These are phyloP conservation scores for Paramecium octaurelia DNA, from an alignment of 73 alveolate species.

Conservation along the genomic window DNA sequence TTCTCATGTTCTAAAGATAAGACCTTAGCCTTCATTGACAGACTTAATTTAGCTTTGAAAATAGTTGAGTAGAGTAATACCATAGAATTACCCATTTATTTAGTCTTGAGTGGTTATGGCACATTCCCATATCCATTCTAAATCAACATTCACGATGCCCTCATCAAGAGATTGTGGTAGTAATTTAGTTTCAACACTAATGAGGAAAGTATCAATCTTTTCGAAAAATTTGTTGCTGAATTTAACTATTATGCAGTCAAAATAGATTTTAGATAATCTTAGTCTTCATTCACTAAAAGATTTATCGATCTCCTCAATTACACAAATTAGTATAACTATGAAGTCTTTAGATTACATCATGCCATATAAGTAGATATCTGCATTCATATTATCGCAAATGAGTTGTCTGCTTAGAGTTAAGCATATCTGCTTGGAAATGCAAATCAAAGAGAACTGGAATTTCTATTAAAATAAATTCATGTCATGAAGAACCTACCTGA, in stretches of 20 bases:
- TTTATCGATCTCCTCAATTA: not conserved
- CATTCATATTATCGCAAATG: not conserved
- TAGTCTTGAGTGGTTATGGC: conserved; percentile 48
- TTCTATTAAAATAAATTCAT: not conserved
- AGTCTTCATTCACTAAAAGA: not conserved
- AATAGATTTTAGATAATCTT: not conserved
- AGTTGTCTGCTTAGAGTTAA: not conserved
- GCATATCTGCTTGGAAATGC: not conserved
- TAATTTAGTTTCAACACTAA: not conserved
- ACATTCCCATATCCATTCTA: conserved; percentile 33
- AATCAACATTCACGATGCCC: not conserved
- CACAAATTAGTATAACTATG: not conserved
- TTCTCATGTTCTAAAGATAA: conserved; percentile 18
- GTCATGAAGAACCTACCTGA: not conserved
- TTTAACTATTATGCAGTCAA: not conserved
- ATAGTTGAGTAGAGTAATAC: conserved; percentile 24
- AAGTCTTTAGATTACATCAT: not conserved
- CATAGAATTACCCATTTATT: conserved; percentile 19
- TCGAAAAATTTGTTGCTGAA: not conserved
- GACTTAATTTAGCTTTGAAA: not conserved
- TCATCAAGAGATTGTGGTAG: not conserved
- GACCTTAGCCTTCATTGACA: conserved; percentile 17
- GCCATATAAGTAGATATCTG: not conserved
- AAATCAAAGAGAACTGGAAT: not conserved
- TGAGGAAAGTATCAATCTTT: not conserved